phyloP scores from a whole-genome alignment of 1,284 basidiomycete species.

The Fomitiporia mediterranea region DNA sequence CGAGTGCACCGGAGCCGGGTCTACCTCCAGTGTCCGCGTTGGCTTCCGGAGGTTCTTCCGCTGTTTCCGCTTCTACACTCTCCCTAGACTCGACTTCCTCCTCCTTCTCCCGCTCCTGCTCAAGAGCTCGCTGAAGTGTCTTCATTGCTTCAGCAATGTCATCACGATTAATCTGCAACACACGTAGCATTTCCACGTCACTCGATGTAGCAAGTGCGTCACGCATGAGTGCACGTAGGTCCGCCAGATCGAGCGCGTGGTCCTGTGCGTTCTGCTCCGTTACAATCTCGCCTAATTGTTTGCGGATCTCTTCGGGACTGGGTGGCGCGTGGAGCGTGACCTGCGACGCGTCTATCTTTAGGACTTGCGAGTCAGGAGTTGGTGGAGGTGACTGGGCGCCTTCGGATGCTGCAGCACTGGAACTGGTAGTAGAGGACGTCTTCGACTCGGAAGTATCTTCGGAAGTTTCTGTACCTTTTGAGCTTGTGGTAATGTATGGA shows the following conservation, averaged over 20 bases:
- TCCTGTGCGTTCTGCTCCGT: constrained; percentile 52
- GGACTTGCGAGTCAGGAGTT: constrained; percentile 13
- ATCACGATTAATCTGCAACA: constrained; percentile 57
- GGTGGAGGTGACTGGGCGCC: constrained; percentile 18
- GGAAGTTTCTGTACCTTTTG: constrained; percentile 4
- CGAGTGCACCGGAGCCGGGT: constrained; percentile 20
- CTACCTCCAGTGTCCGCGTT: neutral
- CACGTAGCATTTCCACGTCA: constrained; percentile 60
- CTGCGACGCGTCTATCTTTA: constrained; percentile 3
- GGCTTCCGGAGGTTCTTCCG: constrained; percentile 11
- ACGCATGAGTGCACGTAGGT: constrained; percentile 55
- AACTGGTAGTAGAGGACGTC: constrained; percentile 5
- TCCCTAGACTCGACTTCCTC: constrained; percentile 12
- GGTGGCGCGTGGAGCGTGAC: constrained; percentile 9
- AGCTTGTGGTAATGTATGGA: constrained; percentile 25
- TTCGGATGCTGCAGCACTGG: constrained; percentile 3
- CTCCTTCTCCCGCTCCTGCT: constrained; percentile 42
- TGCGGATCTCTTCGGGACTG: constrained; percentile 14
- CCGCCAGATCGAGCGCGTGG: constrained; percentile 46
- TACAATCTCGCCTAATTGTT: constrained; percentile 6
- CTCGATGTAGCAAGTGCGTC: constrained; percentile 50
- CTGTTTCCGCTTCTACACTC: neutral
- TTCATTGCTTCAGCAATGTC: constrained; percentile 79
- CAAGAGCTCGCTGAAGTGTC: constrained; percentile 66
- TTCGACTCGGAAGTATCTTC: neutral